These are phyloP conservation scores for Fraxinus floribunda DNA, from an alignment of 305 asterid species.

Conservation along the genomic window DNA sequence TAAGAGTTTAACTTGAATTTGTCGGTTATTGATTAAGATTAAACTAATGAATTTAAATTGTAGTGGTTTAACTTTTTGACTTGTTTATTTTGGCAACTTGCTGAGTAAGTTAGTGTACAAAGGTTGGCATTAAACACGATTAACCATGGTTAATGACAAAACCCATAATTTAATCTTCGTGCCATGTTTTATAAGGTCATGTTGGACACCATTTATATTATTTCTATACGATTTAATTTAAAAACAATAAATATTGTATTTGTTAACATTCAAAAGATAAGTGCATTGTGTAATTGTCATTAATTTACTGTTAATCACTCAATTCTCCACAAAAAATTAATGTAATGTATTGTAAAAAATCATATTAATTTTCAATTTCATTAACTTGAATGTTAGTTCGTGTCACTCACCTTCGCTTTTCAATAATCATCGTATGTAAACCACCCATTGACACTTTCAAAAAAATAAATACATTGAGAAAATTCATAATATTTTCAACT, in stretches of 20 bases:
- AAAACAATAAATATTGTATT: not conserved
- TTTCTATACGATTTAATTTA: not conserved
- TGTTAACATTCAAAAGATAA: not conserved
- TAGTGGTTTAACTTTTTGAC: not conserved
- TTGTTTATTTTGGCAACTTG: not conserved
- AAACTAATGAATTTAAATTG: constrained; percentile 11
- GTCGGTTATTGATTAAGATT: constrained; percentile 25
- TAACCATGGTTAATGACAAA: not conserved
- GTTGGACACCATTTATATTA: not conserved
- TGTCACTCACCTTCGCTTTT: not conserved
- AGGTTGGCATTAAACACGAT: constrained; percentile 21
- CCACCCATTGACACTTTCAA: not conserved
- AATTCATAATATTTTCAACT: not conserved
- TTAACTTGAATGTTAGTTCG: not conserved
- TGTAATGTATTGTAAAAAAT: not conserved
- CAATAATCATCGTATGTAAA: not conserved
- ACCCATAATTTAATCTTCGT: not conserved
- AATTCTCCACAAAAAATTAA: not conserved
- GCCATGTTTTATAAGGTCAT: not conserved
- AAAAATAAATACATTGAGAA: too few relatives aligned
- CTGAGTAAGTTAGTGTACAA: not conserved
- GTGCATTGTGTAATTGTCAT: not conserved
- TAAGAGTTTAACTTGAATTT: constrained; percentile 15
- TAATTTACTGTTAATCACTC: not conserved
- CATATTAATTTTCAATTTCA: not conserved